Base-by-base conservation (phyloP, 2,329 filamentous ascomycete genomes). In the Cordyceps cateniannulata region DNA sequence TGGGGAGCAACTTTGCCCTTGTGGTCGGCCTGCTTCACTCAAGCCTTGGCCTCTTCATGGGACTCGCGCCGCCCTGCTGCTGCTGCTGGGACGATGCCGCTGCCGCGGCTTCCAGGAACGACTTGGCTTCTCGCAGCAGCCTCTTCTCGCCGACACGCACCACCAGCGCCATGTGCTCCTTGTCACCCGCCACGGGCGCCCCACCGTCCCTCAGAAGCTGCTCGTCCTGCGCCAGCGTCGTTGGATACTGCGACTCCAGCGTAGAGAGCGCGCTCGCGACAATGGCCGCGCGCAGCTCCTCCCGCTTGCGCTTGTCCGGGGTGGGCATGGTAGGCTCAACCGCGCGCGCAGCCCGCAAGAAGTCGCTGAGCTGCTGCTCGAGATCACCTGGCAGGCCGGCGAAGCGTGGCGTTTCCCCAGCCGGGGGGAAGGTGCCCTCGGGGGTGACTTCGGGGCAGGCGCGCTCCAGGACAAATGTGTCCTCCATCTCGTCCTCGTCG, bases 131-230 rank as follows among this genome's bases (percentile, higher is more conserved):
- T 60, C 78, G 73, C 25, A 92, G 69, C 6, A 93, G 76, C 65
- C 80, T 79, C 71, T 91, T 91, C 73, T 93, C 90, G 16, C 89
- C 90, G 3, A 86, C 73, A 62, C 90, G 82, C 40, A 92, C 87
- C 55, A 82, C 76, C 24, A 86, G 68, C 0, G 89, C 89, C 85
- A 89, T 89, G 48, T 73, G 76, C 16, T 71, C 71, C 54, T 81
- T 74, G 32, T 74, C 66, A 3, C 64, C 63, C 7, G 77, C 61
- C 40, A 22, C 42, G 29, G 16, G 65, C 65, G 5, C 66, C 14
- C 65, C 65, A 5, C 66, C 62, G 2, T 61, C 61, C 12, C 68
- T 62, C 22, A 81, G 67, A 0, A 79, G 64, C n/a, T 67, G 61
- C 54, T 74, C 68, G 57, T 81, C 79, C 44, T 79, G 70, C 0